A percentile compares a stretch with the other conserved stretches of the same genome.
Evolutionary conservation across 2,329 filamentous ascomycete genomes (phyloP).

Genomic region (Rhinocladiella similis): DNA sequence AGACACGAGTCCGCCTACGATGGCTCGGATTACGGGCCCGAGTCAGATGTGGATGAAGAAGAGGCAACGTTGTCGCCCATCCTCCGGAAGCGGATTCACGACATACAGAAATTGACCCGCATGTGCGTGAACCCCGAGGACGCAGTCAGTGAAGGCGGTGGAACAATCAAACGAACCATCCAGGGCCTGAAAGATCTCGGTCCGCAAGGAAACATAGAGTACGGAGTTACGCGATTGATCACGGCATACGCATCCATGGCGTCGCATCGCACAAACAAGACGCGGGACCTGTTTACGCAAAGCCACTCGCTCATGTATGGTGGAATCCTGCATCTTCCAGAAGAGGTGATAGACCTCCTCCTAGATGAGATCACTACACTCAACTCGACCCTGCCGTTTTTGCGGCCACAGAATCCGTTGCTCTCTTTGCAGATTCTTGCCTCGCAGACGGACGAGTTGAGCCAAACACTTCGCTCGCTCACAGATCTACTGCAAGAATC

Average conservation of each 20-base stretch:
- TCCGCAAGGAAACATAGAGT: slow-evolving; percentile 57
- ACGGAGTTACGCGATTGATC: slow-evolving; percentile 56
- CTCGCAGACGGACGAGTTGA: slow-evolving; percentile 68
- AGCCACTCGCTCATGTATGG: slow-evolving; percentile 58
- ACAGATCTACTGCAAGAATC: slow-evolving; percentile 94
- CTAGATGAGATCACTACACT: slow-evolving; percentile 58
- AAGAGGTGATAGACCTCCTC: slow-evolving; percentile 57
- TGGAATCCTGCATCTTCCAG: slow-evolving; percentile 45
- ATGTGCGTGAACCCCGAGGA: slow-evolving; percentile 34
- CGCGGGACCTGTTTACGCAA: slow-evolving; percentile 58
- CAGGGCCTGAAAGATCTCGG: slow-evolving; percentile 55
- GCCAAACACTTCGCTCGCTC: slow-evolving; percentile 79
- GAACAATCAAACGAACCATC: slow-evolving; percentile 54
- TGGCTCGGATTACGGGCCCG: slow-evolving; percentile 59
- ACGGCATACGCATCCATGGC: slow-evolving; percentile 60
- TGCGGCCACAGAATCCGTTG: slow-evolving; percentile 51
- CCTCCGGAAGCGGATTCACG: slow-evolving; percentile 57
- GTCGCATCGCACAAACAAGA: slow-evolving; percentile 62
- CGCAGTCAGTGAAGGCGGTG: slow-evolving; percentile 48
- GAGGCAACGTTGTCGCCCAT: slow-evolving; percentile 52
- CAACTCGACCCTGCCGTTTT: slow-evolving; percentile 52
- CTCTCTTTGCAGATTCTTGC: slow-evolving; percentile 69
- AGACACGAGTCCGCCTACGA: slow-evolving; percentile 53
- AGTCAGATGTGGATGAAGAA: slow-evolving; percentile 55
- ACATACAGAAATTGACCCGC: slow-evolving; percentile 56